phyloP scores from a whole-genome alignment of 805 yeast genomes.

The Middelhovenomyces tepae region DNA sequence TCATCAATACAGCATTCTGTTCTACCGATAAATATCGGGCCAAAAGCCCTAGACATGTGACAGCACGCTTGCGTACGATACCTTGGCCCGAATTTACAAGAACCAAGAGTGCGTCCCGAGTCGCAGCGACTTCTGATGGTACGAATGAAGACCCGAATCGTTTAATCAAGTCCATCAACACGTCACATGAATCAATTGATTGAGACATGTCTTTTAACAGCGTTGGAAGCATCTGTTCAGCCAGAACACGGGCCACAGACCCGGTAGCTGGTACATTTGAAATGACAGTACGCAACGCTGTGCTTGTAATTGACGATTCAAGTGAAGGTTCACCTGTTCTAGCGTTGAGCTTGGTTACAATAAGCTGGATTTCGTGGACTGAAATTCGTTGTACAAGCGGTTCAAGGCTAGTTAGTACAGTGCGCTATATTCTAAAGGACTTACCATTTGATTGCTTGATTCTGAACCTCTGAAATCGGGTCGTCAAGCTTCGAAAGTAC shows the following conservation, averaged over 20 bases:
- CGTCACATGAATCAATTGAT: constrained; percentile 51
- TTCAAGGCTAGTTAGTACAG: background rate
- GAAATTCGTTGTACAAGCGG: constrained; percentile 26
- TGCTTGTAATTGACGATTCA: constrained; percentile 30
- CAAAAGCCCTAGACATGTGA: constrained; percentile 39
- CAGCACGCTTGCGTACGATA: constrained; percentile 42
- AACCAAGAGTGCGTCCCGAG: constrained; percentile 27
- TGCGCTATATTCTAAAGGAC: constrained; percentile 3
- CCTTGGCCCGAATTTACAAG: constrained; percentile 33
- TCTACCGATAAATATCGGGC: constrained; percentile 24
- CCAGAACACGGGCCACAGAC: constrained; percentile 19
- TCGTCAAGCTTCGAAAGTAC: constrained; percentile 45
- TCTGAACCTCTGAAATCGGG: constrained; percentile 62
- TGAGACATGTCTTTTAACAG: constrained; percentile 14
- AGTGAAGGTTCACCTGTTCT: constrained; percentile 25
- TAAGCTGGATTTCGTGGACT: constrained; percentile 6
- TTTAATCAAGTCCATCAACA: constrained; percentile 46
- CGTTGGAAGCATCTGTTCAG: constrained; percentile 20
- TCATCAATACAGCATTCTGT: constrained; percentile 20
- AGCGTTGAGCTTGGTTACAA: constrained; percentile 9
- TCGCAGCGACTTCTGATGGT: constrained; percentile 27
- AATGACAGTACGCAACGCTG: constrained; percentile 29
- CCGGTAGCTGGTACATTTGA: constrained; percentile 18
- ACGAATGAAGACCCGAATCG: constrained; percentile 38
- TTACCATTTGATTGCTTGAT: constrained; percentile 51